Evolutionary conservation across 306 rosid genomes (phyloP).

Genomic region (Quercus mongolica): DNA sequence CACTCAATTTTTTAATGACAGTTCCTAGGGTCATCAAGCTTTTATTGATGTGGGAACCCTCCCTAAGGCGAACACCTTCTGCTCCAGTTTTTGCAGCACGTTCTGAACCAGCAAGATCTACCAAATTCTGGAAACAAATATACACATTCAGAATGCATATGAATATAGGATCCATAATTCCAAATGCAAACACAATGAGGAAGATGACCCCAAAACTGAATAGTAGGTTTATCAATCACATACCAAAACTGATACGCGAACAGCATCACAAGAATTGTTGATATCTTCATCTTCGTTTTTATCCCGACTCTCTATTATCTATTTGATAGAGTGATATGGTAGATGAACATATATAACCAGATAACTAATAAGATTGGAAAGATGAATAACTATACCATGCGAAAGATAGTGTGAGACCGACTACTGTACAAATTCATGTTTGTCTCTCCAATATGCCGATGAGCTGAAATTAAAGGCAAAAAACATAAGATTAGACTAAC

Average conservation of each 20-base stretch:
- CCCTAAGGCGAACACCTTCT: constrained; percentile 90
- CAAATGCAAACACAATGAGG: constrained; percentile 2
- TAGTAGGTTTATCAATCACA: constrained; percentile 16
- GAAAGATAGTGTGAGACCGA: constrained; percentile 94
- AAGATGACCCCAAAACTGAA: constrained; percentile 1
- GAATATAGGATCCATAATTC: constrained; percentile 6
- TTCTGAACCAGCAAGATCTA: constrained; percentile 99
- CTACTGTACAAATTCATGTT: constrained; percentile 93
- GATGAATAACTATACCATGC: constrained; percentile 63
- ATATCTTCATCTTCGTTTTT: constrained; percentile 62
- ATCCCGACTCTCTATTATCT: constrained; percentile 94
- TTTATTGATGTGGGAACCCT: constrained; percentile 96
- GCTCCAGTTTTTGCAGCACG: constrained; percentile 99
- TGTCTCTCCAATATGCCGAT: constrained; percentile 97
- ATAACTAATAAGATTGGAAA: not conserved
- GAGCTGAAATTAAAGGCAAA: constrained; percentile 53
- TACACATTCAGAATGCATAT: constrained; percentile 4
- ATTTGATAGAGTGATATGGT: constrained; percentile 9
- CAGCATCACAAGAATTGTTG: constrained; percentile 74
- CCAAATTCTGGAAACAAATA: constrained; percentile 66
- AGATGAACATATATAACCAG: constrained; percentile 8
- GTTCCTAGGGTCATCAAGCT: constrained; percentile 97
- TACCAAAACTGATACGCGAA: constrained; percentile 94
- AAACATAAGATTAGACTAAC: not conserved
- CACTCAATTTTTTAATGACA: constrained; percentile 95